Percentiles rank a stretch among this genome's conserved stretches.
Conservation (phyloP, 345 rosid genomes). For the Gossypium anomalum region DNA sequence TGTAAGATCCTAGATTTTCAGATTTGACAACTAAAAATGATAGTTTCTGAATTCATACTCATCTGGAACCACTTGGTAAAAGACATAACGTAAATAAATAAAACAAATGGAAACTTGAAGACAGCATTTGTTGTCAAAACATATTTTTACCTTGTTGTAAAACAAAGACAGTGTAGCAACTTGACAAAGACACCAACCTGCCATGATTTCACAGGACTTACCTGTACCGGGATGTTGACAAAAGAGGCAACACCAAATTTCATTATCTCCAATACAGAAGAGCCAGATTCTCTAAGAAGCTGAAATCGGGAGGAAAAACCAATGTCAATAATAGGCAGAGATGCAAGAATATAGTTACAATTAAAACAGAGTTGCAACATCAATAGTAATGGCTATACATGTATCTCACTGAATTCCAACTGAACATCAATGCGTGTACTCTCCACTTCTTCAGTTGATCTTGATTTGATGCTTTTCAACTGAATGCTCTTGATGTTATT, state of each 20-base stretch:
- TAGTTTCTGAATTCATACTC: not conserved
- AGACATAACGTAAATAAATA: constrained; percentile 1
- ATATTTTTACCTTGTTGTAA: not conserved
- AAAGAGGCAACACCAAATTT: constrained; percentile 73
- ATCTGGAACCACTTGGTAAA: constrained; percentile 3
- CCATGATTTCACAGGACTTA: constrained; percentile 30
- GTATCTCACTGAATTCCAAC: constrained; percentile 88
- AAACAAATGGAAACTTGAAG: not conserved
- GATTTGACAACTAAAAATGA: not conserved
- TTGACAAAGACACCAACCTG: constrained; percentile 18
- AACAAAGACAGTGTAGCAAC: constrained; percentile 10
- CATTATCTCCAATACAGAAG: constrained; percentile 80
- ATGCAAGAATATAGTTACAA: constrained; percentile 14
- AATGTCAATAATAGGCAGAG: constrained; percentile 17
- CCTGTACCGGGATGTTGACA: constrained; percentile 77
- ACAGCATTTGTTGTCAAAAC: not conserved
- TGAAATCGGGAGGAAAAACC: constrained; percentile 42
- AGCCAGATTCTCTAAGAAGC: constrained; percentile 74
- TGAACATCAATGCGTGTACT: constrained; percentile 85
- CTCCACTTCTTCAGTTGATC: constrained; percentile 71
- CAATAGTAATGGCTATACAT: constrained; percentile 46
- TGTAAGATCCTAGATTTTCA: not conserved
- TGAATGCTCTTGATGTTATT: constrained; percentile 81
- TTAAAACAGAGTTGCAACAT: constrained; percentile 25
- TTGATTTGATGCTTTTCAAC: constrained; percentile 63